A percentile compares a stretch with the other conserved stretches of the same genome.
These are phyloP conservation scores for Botrytis byssoidea DNA, from an alignment of 2,329 filamentous ascomycete species.

Conservation along the genomic window DNA sequence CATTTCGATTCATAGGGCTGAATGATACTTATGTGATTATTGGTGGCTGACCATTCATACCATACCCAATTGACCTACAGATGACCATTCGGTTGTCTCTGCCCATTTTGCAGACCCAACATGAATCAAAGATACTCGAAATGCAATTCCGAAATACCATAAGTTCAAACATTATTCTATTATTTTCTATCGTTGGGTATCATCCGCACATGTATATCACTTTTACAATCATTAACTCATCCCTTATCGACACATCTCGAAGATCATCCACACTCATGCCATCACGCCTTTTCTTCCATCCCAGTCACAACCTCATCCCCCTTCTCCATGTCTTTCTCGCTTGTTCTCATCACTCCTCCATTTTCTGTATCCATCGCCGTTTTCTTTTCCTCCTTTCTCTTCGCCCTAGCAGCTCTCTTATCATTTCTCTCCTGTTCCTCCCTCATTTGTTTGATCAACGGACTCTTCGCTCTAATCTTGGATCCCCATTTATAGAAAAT, in stretches of 20 bases:
- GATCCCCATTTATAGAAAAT: constrained; percentile 68
- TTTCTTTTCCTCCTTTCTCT: constrained; percentile 22
- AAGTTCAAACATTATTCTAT: not conserved
- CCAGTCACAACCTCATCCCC: not conserved
- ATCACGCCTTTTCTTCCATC: constrained; percentile 12
- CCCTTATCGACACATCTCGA: not conserved
- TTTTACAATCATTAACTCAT: not conserved
- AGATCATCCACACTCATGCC: not conserved
- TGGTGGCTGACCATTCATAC: not conserved
- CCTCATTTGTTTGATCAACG: constrained; percentile 42
- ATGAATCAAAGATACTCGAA: not conserved
- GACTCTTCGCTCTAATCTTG: constrained; percentile 52
- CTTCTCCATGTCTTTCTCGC: constrained; percentile 18
- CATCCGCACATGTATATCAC: not conserved
- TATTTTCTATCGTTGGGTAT: constrained; percentile 1
- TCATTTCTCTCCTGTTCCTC: constrained; percentile 37
- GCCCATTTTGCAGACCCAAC: not conserved
- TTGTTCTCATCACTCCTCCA: not conserved
- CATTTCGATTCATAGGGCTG: not conserved
- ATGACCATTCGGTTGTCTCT: not conserved
- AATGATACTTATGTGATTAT: not conserved
- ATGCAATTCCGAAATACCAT: not conserved
- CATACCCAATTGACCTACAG: not conserved
- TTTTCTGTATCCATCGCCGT: constrained; percentile 22
- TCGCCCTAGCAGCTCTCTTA: constrained; percentile 28